A percentile compares a stretch with the other conserved stretches of the same genome.
phyloP scores from a whole-genome alignment of 2,329 filamentous ascomycete genomes.

The Nothomitra cinnamomea region DNA sequence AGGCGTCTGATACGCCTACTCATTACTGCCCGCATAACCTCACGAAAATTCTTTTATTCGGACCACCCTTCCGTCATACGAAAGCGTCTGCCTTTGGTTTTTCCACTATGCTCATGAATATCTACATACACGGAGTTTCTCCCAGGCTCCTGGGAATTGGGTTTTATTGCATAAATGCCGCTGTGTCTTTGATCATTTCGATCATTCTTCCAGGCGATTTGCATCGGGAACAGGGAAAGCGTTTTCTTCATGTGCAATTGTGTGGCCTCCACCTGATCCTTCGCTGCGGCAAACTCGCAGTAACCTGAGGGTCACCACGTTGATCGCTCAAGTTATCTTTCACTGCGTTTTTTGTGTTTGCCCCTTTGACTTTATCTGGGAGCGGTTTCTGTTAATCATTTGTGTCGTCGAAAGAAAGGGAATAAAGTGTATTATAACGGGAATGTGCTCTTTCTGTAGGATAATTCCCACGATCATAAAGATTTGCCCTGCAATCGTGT shows the following conservation, averaged over 20 bases:
- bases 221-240: conserved; percentile 1
- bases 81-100: conserved; percentile 1
- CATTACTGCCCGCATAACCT: not conserved
- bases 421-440: too few relatives aligned
- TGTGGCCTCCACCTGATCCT: not conserved
- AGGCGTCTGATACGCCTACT: not conserved
- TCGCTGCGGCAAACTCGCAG: not conserved
- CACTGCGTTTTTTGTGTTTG: too few relatives aligned
- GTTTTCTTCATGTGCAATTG: conserved; percentile 1
- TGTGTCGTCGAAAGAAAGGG: too few relatives aligned
- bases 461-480: too few relatives aligned
- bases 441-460: too few relatives aligned
- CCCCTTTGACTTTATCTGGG: too few relatives aligned
- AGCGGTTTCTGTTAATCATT: too few relatives aligned
- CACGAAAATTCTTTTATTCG: not conserved
- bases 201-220: not conserved
- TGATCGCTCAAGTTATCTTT: too few relatives aligned
- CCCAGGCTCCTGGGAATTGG: conserved; percentile 1
- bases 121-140: conserved; percentile 2
- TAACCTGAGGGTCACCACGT: too few relatives aligned
- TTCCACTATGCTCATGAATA: conserved; percentile 3
- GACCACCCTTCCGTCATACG: not conserved
- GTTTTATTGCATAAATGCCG: conserved; percentile 4
- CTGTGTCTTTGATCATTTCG: not conserved
- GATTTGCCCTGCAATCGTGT: too few relatives aligned